Evolutionary conservation across 2,329 filamentous ascomycete genomes (phyloP), one percentile per base, ranked within the genome.

Genomic region (Aspergillus unguis): DNA sequence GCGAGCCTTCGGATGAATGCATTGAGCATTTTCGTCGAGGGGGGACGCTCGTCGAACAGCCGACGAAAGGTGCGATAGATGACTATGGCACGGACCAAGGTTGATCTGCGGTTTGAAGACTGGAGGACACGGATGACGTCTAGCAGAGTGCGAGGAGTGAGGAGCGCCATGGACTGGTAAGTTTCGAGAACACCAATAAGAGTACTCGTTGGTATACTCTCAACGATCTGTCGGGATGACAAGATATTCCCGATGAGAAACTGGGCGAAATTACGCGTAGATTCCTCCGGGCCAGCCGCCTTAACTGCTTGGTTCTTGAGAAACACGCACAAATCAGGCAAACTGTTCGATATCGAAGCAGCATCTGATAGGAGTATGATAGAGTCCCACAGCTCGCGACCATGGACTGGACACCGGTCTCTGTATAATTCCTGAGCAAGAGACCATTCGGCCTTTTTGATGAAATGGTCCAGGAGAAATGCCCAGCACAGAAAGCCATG

Each of bases 31-130:
- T 49, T 51, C 28, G 53, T 47, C 2, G 61, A 53, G 3, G 65
- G 65, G 4, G 43, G 56, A 25, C 50, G 49, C n/a, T 58, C 38
- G 7, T 58, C 62, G 50, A 70, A 60, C 7, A 66, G 63, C 57
- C 60, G 66, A 32, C 74, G 72, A 45, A 73, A 65, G 49, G 73
- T 69, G 28, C 71, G 71, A 54, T 77, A 77, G 29, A 76, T 50
- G 28, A 74, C 50, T 33, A 74, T 62, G 9, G 69, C 62, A 31
- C 64, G 60, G 9, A 64, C 58, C 43, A 65, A 65, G 5, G 57
- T 64, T 5, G 63, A 55, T 32, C 68, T 60, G 23, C 58, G 50
- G 5, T 62, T 55, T 11, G 69, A 63, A n/a, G 46, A 55, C 29
- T 65, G 61, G 32, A 71, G 58, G 6, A 62, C 67, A 7, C 54